Evolutionary conservation across 2,329 filamentous ascomycete genomes (phyloP), one percentile per base, ranked within the genome.

Genomic region (Aspergillus caelatus): DNA sequence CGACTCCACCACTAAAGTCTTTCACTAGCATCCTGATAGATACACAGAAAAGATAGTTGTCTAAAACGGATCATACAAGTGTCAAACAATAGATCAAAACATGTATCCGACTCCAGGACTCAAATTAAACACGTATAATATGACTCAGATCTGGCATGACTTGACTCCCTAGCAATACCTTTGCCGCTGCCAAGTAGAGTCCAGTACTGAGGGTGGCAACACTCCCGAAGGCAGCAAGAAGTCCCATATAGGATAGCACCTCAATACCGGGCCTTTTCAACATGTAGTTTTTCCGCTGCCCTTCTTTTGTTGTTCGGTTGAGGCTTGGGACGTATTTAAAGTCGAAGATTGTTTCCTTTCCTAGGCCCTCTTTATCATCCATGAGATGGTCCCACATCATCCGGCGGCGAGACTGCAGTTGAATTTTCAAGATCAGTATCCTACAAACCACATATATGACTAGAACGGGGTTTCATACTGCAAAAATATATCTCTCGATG

Each of bases 41-140:
- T 11, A 11, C 3, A 10, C 34, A 36, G 4, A 7, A 14, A 14
- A 2, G 5, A 36, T 36, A 2, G 5, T 7, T 36, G 2, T 36
- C 34, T 36, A 8, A 36, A 2, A 6, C 14, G 34, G 6, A 16
- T 36, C 6, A 16, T 16, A 36, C 14, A 36, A 36, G 1, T 36
- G 34, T 2, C 34, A 36, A 36, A 36, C 7, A 16, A 36, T 6
- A 41, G 16, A n/a, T 4, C 8, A n/a, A 0, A 41, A 10, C 19
- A n/a, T 2, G 5, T 16, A 4, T 7, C 8, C 2, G 0, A 3
- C 16, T n/a, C 39, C 8, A n/a, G 16, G 19, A 4, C 1, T 9
- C 7, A 2, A n/a, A 9, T n/a, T 10, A 41, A 41, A 7, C 12
- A 8, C 34, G 39, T 41, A 41, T 8, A 10, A 41, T 16, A 2